Conservation (phyloP, 345 rosid species). For the Passiflora organensis region DNA sequence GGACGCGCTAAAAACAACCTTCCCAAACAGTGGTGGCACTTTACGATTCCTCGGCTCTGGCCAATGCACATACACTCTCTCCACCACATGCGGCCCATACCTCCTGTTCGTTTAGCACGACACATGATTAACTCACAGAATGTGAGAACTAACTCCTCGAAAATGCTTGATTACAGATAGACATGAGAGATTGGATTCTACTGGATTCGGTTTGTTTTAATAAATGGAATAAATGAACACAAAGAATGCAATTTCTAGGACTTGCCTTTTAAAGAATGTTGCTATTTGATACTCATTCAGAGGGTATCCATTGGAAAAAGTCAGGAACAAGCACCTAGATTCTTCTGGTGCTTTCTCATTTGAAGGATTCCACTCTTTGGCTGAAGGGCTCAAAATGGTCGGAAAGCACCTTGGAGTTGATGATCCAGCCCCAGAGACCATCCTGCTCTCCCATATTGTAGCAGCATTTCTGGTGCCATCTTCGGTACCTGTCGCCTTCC, state of each 20-base stretch:
- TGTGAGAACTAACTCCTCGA: neutral
- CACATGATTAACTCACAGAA: no score
- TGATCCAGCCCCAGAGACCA: neutral
- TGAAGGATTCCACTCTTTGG: slow-evolving; percentile 24
- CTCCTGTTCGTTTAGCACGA: slow-evolving; percentile 9
- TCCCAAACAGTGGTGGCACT: slow-evolving; percentile 24
- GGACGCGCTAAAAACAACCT: slow-evolving; percentile 22
- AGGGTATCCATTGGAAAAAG: slow-evolving; percentile 37
- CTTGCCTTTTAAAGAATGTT: slow-evolving; percentile 26
- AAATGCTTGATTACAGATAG: neutral
- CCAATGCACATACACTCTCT: slow-evolving; percentile 38
- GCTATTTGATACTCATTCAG: slow-evolving; percentile 20
- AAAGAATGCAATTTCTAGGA: neutral
- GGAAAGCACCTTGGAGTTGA: no score
- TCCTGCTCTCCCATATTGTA: neutral
- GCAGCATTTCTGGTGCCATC: neutral
- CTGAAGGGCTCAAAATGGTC: slow-evolving; percentile 25
- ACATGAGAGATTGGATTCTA: no score
- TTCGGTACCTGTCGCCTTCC: neutral
- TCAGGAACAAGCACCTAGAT: slow-evolving; percentile 28
- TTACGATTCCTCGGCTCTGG: neutral
- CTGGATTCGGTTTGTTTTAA: no score
- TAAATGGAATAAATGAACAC: no score
- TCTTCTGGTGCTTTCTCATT: slow-evolving; percentile 16
- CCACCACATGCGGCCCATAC: slow-evolving; percentile 34